These are phyloP conservation scores for Proliferodiscus dingleyae DNA, from an alignment of 2,329 filamentous ascomycete genomes.

Conservation along the genomic window DNA sequence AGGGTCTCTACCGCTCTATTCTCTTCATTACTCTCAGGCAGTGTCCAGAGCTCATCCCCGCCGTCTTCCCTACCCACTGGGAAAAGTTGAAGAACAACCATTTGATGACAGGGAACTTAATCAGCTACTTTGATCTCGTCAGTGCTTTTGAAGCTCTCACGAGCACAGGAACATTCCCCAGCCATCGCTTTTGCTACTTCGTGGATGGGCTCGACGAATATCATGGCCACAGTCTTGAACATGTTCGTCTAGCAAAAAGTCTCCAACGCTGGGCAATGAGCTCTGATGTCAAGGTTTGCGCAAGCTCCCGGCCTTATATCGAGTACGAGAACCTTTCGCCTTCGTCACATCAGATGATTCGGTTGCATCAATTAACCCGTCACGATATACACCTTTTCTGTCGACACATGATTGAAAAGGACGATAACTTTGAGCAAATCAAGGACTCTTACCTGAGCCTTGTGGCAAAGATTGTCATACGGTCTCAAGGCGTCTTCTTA, in stretches of 20 bases:
- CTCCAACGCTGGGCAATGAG: constrained; percentile 7
- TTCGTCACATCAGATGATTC: constrained; percentile 4
- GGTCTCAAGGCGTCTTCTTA: constrained; percentile 22
- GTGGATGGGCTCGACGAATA: constrained; percentile 34
- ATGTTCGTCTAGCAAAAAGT: constrained; percentile 16
- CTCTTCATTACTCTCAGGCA: constrained; percentile 8
- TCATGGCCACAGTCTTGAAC: constrained; percentile 22
- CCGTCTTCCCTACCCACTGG: neutral
- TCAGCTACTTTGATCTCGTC: neutral
- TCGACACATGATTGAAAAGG: neutral
- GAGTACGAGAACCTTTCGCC: constrained; percentile 20
- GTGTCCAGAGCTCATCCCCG: constrained; percentile 4
- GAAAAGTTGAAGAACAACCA: neutral
- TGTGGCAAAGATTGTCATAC: constrained; percentile 9
- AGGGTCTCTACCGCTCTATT: constrained; percentile 8
- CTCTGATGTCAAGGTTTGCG: constrained; percentile 14
- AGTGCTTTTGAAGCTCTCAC: neutral
- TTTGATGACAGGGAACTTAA: neutral
- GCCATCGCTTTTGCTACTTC: constrained; percentile 30
- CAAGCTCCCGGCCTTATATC: constrained; percentile 17
- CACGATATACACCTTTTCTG: constrained; percentile 11
- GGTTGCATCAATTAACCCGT: constrained; percentile 18
- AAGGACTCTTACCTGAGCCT: constrained; percentile 2
- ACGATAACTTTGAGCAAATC: neutral
- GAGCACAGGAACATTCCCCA: neutral